Conservation (phyloP, 768 basidiomycete species). For the Tephrocybe sp. region DNA sequence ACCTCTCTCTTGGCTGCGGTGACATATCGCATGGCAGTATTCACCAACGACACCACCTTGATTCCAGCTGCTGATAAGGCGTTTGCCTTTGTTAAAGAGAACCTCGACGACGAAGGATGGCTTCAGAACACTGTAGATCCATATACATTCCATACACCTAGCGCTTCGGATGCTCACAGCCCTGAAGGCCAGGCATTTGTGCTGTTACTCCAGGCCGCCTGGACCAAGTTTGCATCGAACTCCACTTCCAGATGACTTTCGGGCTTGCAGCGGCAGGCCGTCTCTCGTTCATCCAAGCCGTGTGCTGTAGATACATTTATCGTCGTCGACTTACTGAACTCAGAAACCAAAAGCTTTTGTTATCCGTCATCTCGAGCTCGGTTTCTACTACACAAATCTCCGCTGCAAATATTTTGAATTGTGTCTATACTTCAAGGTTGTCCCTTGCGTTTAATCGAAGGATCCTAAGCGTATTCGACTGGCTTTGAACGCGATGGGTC, state of each 20-base stretch:
- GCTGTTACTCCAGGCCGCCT: constrained; percentile 44
- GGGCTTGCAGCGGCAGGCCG: too few species aligned
- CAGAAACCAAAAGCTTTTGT: too few species aligned
- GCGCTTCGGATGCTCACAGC: constrained; percentile 34
- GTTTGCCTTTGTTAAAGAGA: constrained; percentile 33
- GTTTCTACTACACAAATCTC: too few species aligned
- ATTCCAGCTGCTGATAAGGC: constrained; percentile 42
- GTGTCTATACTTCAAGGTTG: too few species aligned
- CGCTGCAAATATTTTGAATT: too few species aligned
- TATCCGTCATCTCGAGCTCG: too few species aligned
- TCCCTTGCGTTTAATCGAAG: too few species aligned
- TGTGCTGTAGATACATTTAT: too few species aligned
- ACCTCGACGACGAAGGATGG: constrained; percentile 42
- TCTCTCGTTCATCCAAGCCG: too few species aligned
- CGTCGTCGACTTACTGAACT: too few species aligned
- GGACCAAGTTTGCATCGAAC: constrained; percentile 3
- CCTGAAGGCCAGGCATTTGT: constrained; percentile 67
- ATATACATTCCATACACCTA: constrained; percentile 42
- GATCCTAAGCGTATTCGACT: too few species aligned
- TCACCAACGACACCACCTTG: constrained; percentile 36
- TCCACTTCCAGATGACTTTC: neutral
- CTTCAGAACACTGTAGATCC: constrained; percentile 50
- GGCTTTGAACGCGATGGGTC: too few species aligned
- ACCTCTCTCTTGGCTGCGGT: constrained; percentile 59
- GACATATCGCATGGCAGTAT: constrained; percentile 52